Conservation (phyloP, 768 basidiomycete species). For the Leccinum broughii region DNA sequence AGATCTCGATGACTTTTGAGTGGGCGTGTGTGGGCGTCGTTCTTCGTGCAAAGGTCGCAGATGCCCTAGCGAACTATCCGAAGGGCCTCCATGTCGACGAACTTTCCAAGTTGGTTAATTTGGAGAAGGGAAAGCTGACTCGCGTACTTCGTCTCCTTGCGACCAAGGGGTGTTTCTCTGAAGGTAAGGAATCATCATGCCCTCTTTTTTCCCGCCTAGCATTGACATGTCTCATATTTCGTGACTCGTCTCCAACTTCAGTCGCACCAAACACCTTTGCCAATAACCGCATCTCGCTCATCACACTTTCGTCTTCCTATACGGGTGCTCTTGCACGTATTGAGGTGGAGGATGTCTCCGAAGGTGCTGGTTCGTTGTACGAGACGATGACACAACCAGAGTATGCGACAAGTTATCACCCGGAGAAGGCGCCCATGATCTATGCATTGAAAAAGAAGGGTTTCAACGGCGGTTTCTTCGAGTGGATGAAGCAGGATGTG, state of each 20-base stretch:
- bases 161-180: slow-evolving; percentile 31
- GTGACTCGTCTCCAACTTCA: not conserved
- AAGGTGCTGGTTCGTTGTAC: not conserved
- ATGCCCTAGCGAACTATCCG: too few species aligned
- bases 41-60: too few species aligned
- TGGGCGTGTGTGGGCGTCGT: too few species aligned
- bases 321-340: not conserved
- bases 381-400: not conserved
- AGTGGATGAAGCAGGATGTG: slow-evolving; percentile 26
- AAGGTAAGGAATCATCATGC: slow-evolving; percentile 18
- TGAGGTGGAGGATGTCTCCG: not conserved
- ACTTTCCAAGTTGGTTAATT: too few species aligned
- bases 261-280: slow-evolving; percentile 31
- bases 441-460: slow-evolving; percentile 21
- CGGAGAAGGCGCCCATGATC: slow-evolving; percentile 18
- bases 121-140: slow-evolving; percentile 23
- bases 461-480: slow-evolving; percentile 21
- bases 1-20: too few species aligned
- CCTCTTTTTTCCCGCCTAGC: not conserved
- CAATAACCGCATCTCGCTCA: slow-evolving; percentile 37
- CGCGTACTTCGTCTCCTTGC: slow-evolving; percentile 34
- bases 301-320: slow-evolving; percentile 17
- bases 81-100: too few species aligned
- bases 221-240: not conserved
- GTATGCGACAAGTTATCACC: not conserved